Conservation (phyloP, 2,329 filamentous ascomycete species). For the Hymenoscyphus linearis region DNA sequence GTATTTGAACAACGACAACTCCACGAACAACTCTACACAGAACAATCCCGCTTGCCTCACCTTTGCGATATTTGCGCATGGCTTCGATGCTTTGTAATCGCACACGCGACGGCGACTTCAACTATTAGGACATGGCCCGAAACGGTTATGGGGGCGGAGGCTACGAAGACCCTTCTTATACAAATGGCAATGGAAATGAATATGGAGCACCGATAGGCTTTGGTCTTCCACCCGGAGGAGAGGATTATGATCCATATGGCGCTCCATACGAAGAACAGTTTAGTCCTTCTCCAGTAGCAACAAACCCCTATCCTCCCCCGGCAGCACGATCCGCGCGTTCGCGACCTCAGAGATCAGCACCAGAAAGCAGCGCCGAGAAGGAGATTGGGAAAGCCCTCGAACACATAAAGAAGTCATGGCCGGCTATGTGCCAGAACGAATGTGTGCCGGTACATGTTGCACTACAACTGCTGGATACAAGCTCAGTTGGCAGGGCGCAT, state of each 20-base stretch:
- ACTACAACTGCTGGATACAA: conserved; percentile 89
- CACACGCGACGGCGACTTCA: conserved; percentile 19
- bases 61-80: conserved; percentile 16
- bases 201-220: conserved; percentile 15
- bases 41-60: background rate
- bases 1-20: conserved; percentile 4
- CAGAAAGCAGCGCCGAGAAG: conserved; percentile 29
- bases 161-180: conserved; percentile 28
- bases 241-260: conserved; percentile 31
- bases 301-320: conserved; percentile 18
- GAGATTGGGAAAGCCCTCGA: conserved; percentile 54
- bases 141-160: conserved; percentile 30
- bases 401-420: conserved; percentile 84
- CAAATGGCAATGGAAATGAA: conserved; percentile 24
- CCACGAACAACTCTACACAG: conserved; percentile 5
- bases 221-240: conserved; percentile 20
- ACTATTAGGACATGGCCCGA: conserved; percentile 28
- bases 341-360: conserved; percentile 18
- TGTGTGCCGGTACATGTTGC: conserved; percentile 92
- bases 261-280: conserved; percentile 27
- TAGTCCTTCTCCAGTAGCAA: conserved; percentile 21
- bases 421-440: conserved; percentile 80
- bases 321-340: conserved; percentile 16
- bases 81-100: conserved; percentile 15
- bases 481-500: conserved; percentile 85